phyloP scores from a whole-genome alignment of 257 asterid species.

The Nicotiana knightiana region DNA sequence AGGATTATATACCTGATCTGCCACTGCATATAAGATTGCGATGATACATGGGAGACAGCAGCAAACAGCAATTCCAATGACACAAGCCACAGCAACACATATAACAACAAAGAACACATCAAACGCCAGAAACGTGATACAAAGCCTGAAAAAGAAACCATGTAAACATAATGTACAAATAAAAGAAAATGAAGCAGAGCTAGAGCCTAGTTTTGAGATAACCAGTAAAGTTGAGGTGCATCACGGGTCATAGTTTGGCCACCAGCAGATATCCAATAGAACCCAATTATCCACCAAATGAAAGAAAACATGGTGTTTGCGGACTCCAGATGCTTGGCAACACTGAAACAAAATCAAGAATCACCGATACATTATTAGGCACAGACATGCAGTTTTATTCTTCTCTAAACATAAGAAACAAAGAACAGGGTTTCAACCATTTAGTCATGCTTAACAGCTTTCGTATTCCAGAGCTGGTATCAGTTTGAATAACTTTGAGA shows the following conservation, averaged over 20 bases:
- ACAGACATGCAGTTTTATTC: conserved; percentile 3
- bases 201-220: conserved; percentile 45
- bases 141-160: conserved; percentile 62
- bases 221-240: conserved; percentile 97
- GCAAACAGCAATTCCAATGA: conserved; percentile 93
- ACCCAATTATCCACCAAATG: conserved; percentile 99
- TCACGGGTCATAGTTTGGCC: conserved; percentile 55
- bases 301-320: conserved; percentile 96
- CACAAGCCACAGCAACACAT: conserved; percentile 92
- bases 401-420: neutral
- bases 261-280: conserved; percentile 93
- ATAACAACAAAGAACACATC: conserved; percentile 95
- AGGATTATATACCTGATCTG: conserved; percentile 66
- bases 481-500: neutral
- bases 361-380: conserved; percentile 2
- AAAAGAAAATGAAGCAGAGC: conserved; percentile 57
- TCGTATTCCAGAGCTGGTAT: neutral
- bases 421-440: neutral
- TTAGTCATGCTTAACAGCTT: conserved; percentile 4
- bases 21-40: conserved; percentile 90
- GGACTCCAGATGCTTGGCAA: conserved; percentile 79
- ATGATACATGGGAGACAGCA: conserved; percentile 97
- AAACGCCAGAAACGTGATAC: conserved; percentile 91
- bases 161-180: conserved; percentile 8
- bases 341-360: conserved; percentile 59